Percentiles rank a stretch among this genome's conserved stretches.
These are phyloP conservation scores for Murraya paniculata DNA, from an alignment of 345 rosid genomes.

Conservation along the genomic window DNA sequence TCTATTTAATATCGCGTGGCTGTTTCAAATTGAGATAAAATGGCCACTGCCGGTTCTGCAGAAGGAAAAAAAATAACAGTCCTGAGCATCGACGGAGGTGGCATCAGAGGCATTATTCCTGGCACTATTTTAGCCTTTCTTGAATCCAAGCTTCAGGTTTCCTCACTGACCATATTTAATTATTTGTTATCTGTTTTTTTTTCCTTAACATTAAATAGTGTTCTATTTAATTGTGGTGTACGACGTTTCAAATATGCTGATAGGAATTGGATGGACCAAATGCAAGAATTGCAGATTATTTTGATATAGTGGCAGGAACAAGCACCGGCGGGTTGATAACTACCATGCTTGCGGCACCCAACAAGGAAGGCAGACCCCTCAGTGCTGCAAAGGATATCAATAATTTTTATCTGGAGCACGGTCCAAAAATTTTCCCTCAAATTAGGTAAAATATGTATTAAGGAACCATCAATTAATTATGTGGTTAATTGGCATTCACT, in stretches of 20 bases:
- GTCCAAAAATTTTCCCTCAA: conserved; percentile 23
- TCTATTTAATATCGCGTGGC: background rate
- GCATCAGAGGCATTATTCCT: conserved; percentile 29
- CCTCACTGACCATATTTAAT: background rate
- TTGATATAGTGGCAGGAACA: conserved; percentile 20
- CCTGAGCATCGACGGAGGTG: conserved; percentile 32
- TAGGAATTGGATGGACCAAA: conserved; percentile 17
- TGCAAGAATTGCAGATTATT: conserved; percentile 26
- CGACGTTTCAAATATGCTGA: background rate
- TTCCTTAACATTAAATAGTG: too few species aligned
- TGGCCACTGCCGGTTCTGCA: conserved; percentile 3
- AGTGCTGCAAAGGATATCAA: conserved; percentile 24
- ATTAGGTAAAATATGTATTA: conserved; percentile 9
- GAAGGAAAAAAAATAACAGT: conserved; percentile 19
- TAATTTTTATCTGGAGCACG: conserved; percentile 14
- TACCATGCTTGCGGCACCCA: conserved; percentile 17
- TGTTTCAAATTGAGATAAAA: conserved; percentile 5
- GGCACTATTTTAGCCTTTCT: conserved; percentile 21
- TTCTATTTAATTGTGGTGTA: background rate
- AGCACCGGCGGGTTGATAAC: conserved; percentile 20
- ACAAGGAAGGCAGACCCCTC: conserved; percentile 15
- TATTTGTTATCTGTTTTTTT: background rate
- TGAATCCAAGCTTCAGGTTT: conserved; percentile 23
- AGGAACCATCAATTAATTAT: rapidly evolving
- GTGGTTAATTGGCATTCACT: too few species aligned